These are phyloP conservation scores for Pseudocercospora vitis DNA, from an alignment of 2,329 filamentous ascomycete species.

Conservation along the genomic window DNA sequence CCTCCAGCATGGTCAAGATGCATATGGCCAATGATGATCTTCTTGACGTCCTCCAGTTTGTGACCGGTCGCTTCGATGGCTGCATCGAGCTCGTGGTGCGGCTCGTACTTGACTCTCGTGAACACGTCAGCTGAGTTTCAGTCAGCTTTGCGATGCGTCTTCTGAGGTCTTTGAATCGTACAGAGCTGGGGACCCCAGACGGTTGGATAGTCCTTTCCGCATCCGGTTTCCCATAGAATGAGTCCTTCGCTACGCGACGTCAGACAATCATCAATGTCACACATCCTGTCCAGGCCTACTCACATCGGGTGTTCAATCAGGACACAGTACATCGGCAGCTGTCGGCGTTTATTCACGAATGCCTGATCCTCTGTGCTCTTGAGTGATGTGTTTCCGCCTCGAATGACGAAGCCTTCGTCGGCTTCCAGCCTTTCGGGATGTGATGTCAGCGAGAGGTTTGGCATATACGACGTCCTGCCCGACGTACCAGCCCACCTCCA, in stretches of 20 bases:
- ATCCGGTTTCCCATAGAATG: slow-evolving; percentile 47
- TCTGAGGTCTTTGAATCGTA: too few species aligned
- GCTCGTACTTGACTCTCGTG: slow-evolving; percentile 36
- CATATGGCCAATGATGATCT: slow-evolving; percentile 41
- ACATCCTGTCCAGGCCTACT: background rate
- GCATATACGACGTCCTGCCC: slow-evolving; percentile 20
- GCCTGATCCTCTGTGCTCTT: slow-evolving; percentile 37
- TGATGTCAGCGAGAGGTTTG: slow-evolving; percentile 37
- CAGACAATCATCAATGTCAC: background rate
- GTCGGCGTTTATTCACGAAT: slow-evolving; percentile 45
- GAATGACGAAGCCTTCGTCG: slow-evolving; percentile 50
- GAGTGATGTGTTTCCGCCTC: slow-evolving; percentile 44
- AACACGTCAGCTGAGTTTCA: too few species aligned
- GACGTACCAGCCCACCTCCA: slow-evolving; percentile 27
- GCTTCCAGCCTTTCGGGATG: slow-evolving; percentile 46
- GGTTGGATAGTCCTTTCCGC: slow-evolving; percentile 43
- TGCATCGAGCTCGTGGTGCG: slow-evolving; percentile 38
- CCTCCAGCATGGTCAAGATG: slow-evolving; percentile 40
- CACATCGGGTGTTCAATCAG: slow-evolving; percentile 48
- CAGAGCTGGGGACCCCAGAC: slow-evolving; percentile 38
- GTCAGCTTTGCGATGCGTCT: too few species aligned
- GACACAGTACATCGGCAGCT: slow-evolving; percentile 45
- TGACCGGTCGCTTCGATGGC: slow-evolving; percentile 39
- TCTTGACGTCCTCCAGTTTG: slow-evolving; percentile 39
- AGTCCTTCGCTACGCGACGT: slow-evolving; percentile 35